Conservation (phyloP, 2,329 filamentous ascomycete species). For the Xylariaceae sp. region DNA sequence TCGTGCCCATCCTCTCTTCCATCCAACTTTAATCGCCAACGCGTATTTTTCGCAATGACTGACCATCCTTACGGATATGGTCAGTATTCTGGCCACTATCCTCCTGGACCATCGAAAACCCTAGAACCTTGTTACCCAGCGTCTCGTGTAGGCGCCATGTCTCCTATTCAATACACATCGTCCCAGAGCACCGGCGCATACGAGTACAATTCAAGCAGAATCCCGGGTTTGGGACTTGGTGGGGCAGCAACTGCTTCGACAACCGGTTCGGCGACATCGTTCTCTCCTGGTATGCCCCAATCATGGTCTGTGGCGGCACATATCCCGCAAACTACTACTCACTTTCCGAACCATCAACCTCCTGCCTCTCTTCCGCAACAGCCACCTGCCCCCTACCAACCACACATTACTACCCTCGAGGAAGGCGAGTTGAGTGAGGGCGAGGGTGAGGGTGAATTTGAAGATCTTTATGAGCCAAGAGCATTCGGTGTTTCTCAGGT, state of each 20-base stretch:
- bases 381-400: not conserved
- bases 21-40: slow-evolving; percentile 14
- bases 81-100: slow-evolving; percentile 31
- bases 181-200: slow-evolving; percentile 37
- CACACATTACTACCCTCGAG: slow-evolving; percentile 41
- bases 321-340: slow-evolving; percentile 5
- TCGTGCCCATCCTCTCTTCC: not conserved
- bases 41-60: slow-evolving; percentile 34
- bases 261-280: slow-evolving; percentile 11
- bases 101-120: slow-evolving; percentile 13
- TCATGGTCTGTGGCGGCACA: slow-evolving; percentile 19
- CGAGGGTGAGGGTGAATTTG: slow-evolving; percentile 53
- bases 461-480: slow-evolving; percentile 51
- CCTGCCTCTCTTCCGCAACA: slow-evolving; percentile 2
- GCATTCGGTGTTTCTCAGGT: slow-evolving; percentile 10
- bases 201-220: slow-evolving; percentile 37
- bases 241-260: slow-evolving; percentile 19
- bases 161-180: slow-evolving; percentile 27
- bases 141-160: slow-evolving; percentile 13
- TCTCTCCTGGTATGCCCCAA: slow-evolving; percentile 10
- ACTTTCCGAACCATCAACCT: slow-evolving; percentile 7
- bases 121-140: slow-evolving; percentile 10
- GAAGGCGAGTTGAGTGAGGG: slow-evolving; percentile 76
- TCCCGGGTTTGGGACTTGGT: slow-evolving; percentile 39
- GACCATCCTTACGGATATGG: slow-evolving; percentile 38